Base-by-base conservation (phyloP, 2,329 filamentous ascomycete species). In the Monosporascus sp. region DNA sequence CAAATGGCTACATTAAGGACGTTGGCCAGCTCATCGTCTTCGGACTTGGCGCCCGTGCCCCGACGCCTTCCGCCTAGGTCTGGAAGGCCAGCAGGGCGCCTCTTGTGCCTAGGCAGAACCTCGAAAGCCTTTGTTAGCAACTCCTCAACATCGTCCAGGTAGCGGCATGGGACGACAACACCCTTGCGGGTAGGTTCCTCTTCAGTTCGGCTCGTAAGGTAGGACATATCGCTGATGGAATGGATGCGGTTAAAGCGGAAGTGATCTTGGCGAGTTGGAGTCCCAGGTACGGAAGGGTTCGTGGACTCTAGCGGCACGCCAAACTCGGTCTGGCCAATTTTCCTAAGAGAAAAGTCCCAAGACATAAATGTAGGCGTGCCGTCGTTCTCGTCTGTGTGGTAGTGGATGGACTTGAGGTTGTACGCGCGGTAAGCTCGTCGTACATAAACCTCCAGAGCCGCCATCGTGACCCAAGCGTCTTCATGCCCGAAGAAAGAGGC, bases 371-470 rank as follows among this genome's bases (percentile, higher is more conserved):
- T 85, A 24, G 88, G 82, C 24, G 69, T 71, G 9, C 59, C 59
- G 38, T 82, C 80, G 9, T 72, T 79, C 63, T 96, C 91, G 54
- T 91, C 84, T 52, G 87, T 86, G 65, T 92, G 84, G 71, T 99
- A 99, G 64, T 96, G 84, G 54, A 99, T 87, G 62, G 85, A 80
- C 80, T 95, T 92, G 50, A 99, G 78, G 56, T 89, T 86, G 75
- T 99, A 99, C 2, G 94, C 94, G 78, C 94, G 90, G 78, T 99
- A 99, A 16, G 94, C 92, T 59, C 94, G 90, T 65, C 94, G 92
- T 58, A 96, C 87, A 71, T 99, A 99, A 48, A 97, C 92, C 71
- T 99, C 94, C 5, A 99, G 83, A 48, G 94, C 91, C 55, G 94
- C 94, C 57, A 97, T 78, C 7, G 90, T 90, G 31, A 99, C 93